phyloP scores from a whole-genome alignment of 495 filamentous ascomycete species.

The Umbilicaria muhlenbergii region DNA sequence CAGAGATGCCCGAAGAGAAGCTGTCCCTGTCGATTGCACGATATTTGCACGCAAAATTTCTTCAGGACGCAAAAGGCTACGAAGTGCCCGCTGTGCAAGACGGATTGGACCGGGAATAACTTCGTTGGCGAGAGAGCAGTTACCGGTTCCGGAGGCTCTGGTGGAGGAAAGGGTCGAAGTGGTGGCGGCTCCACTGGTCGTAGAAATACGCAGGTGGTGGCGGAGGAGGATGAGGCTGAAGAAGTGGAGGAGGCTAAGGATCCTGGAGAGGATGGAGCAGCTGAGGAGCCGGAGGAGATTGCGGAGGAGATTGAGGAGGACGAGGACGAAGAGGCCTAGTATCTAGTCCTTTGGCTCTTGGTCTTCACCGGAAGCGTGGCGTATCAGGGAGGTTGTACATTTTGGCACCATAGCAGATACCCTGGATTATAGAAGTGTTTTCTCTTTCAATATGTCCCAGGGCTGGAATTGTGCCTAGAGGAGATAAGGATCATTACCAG shows the following conservation, averaged over 20 bases:
- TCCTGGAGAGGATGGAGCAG: constrained; percentile 2
- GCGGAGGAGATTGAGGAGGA: too few species aligned
- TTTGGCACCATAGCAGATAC: too few species aligned
- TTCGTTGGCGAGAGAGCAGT: constrained; percentile 74
- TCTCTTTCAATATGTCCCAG: too few species aligned
- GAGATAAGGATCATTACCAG: too few species aligned
- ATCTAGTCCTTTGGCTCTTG: too few species aligned
- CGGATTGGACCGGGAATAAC: constrained; percentile 53
- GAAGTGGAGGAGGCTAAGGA: constrained; percentile 9
- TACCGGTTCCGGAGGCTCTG: constrained; percentile 14
- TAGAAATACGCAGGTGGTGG: constrained; percentile 11
- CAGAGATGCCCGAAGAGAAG: constrained; percentile 58
- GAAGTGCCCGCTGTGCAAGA: constrained; percentile 60
- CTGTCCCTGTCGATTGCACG: constrained; percentile 60
- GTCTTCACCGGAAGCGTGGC: too few species aligned
- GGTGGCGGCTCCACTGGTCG: constrained; percentile 1
- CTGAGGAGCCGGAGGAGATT: too few species aligned
- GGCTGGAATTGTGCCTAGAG: too few species aligned
- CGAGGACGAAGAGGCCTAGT: too few species aligned
- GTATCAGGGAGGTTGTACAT: too few species aligned
- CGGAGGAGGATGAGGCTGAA: constrained; percentile 14
- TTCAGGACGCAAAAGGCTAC: constrained; percentile 47
- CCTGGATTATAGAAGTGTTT: too few species aligned
- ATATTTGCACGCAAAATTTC: constrained; percentile 57
- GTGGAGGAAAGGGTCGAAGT: constrained; percentile 20